A percentile compares a stretch with the other conserved stretches of the same genome.
phyloP scores from a whole-genome alignment of 2,329 filamentous ascomycete species.

The Juglanconis sp. region DNA sequence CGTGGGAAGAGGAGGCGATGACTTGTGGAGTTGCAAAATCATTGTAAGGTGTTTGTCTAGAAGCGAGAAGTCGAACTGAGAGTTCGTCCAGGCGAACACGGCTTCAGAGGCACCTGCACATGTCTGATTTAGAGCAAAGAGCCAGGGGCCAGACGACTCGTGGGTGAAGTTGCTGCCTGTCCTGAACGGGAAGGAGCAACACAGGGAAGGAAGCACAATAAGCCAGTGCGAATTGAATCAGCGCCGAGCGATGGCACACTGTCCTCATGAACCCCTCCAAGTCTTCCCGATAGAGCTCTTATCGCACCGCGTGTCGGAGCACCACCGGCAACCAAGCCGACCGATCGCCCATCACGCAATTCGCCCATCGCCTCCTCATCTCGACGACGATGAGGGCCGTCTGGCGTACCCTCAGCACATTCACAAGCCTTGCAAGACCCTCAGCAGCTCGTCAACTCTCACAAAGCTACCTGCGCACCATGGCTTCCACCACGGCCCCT shows the following conservation, averaged over 20 bases:
- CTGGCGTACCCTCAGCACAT: constrained; percentile 12
- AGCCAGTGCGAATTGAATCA: no score
- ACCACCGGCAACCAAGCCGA: background rate
- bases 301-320: constrained; percentile 1
- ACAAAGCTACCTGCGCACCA: constrained; percentile 28
- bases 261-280: no score
- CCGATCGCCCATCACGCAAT: background rate
- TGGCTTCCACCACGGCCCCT: constrained; percentile 28
- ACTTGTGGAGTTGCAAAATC: background rate
- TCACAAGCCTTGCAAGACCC: constrained; percentile 1
- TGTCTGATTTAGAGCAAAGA: background rate
- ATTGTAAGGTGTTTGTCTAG: background rate
- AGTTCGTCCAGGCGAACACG: background rate
- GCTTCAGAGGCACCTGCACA: background rate
- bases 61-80: no score
- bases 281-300: constrained; percentile 6
- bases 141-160: background rate
- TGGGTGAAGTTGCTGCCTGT: background rate
- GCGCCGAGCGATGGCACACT: no score
- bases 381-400: constrained; percentile 9
- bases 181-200: background rate
- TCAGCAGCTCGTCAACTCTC: constrained; percentile 16
- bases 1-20: background rate
- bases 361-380: background rate
- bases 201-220: background rate